phyloP scores from a whole-genome alignment of 257 asterid genomes.

The Linderniella brevidens region DNA sequence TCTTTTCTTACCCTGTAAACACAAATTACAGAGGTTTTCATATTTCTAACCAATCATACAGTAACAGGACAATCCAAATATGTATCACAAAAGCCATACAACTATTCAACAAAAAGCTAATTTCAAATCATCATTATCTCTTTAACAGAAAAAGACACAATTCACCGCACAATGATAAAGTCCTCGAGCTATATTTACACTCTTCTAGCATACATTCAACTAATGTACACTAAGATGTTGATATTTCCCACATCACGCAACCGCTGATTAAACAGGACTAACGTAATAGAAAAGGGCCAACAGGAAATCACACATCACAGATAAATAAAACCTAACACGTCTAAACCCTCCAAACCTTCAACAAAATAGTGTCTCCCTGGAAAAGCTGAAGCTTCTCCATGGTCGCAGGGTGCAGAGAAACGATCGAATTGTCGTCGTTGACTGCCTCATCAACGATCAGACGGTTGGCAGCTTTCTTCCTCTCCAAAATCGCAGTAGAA shows the following conservation, averaged over 20 bases:
- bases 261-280: neutral
- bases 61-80: neutral
- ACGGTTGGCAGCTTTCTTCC: constrained; percentile 77
- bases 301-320: neutral
- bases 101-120: too few species aligned
- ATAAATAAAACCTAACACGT: neutral
- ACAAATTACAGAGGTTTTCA: neutral
- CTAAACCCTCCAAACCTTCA: constrained; percentile 28
- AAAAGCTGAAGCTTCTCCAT: constrained; percentile 87
- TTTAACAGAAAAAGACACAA: neutral
- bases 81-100: neutral
- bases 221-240: neutral
- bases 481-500: constrained; percentile 84
- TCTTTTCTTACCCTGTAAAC: constrained; percentile 3
- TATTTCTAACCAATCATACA: neutral
- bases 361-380: constrained; percentile 68
- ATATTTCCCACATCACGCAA: constrained; percentile 1
- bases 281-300: neutral
- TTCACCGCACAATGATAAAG: neutral
- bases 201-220: neutral
- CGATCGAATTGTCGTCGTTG: constrained; percentile 67
- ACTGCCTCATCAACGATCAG: constrained; percentile 80
- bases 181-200: constrained; percentile 2
- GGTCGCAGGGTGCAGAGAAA: constrained; percentile 59
- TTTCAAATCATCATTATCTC: too few species aligned